A percentile compares a stretch with the other conserved stretches of the same genome.
Conservation (phyloP, 2,329 filamentous ascomycete genomes). For the Nothophoma quercina region DNA sequence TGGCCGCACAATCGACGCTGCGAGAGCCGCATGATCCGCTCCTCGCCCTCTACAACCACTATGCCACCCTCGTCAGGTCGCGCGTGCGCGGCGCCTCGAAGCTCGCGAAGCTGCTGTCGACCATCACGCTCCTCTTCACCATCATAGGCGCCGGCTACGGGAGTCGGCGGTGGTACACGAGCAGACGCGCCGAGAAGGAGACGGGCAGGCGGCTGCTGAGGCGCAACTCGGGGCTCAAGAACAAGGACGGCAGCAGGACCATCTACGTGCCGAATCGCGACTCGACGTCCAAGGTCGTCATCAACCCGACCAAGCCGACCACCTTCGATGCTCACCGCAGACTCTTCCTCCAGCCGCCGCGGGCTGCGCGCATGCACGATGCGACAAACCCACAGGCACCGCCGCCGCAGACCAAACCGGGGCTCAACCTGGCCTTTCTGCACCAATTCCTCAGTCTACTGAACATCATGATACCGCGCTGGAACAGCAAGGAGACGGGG, state of each 20-base stretch:
- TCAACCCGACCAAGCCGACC: slow-evolving; percentile 85
- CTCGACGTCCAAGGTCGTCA: slow-evolving; percentile 87
- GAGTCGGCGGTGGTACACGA: slow-evolving; percentile 78
- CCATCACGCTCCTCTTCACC: slow-evolving; percentile 76
- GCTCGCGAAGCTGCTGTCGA: slow-evolving; percentile 76
- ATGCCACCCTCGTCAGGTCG: slow-evolving; percentile 57
- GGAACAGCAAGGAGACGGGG: slow-evolving; percentile 94
- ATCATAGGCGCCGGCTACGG: slow-evolving; percentile 83
- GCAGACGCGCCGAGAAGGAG: slow-evolving; percentile 77
- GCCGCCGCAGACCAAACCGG: slow-evolving; percentile 88
- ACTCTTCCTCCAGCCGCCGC: slow-evolving; percentile 88
- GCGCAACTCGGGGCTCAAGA: slow-evolving; percentile 89
- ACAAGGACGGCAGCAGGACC: slow-evolving; percentile 92
- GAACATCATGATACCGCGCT: slow-evolving; percentile 96
- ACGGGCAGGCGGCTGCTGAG: slow-evolving; percentile 83
- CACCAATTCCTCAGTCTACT: slow-evolving; percentile 96
- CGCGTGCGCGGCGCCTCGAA: slow-evolving; percentile 71
- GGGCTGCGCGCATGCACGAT: slow-evolving; percentile 78
- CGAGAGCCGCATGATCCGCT: slow-evolving; percentile 56
- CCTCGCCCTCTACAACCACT: slow-evolving; percentile 56
- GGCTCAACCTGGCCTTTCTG: slow-evolving; percentile 91
- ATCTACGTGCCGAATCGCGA: slow-evolving; percentile 95
- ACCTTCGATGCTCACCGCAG: slow-evolving; percentile 97
- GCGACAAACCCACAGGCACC: slow-evolving; percentile 72
- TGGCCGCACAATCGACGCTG: slow-evolving; percentile 90